Evolutionary conservation across 1,284 basidiomycete species (phyloP), one percentile per base, ranked within the genome.

Genomic region (Boletus hoseneyae): DNA sequence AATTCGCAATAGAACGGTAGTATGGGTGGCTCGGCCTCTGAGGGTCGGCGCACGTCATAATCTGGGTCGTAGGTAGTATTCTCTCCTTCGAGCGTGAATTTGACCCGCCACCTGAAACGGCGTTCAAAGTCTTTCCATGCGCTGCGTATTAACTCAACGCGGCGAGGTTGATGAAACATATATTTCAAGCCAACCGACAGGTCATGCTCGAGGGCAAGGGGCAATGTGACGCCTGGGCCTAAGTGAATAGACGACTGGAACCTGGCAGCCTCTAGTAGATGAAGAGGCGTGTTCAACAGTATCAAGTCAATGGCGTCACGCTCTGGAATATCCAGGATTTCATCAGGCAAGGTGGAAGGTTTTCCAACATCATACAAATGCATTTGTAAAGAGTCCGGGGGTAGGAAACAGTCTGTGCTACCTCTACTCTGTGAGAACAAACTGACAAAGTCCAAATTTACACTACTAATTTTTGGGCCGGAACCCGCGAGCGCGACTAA

Each of bases 11-110:
- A 23, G 6, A 23, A 23, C 21, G 53, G 47, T 47, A 55, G 19
- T 5, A 10, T 2, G 6, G 47, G 45, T 6, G 52, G 51, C 11
- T 27, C 25, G 4, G 35, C 35, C 4, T 12, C 6, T 19, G 45
- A 35, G 8, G 19, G 10, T 11, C 25, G 4, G 4, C 42, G 10
- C 11, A 63, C 53, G 15, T 58, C 55, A 39, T 56, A 63, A 25
- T 65, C 61, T 33, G 62, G 60, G 38, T 65, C 59, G 45, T 58
- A 65, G 15, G 44, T n/a, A 10, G 39, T 36, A 18, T 32, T 18
- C 15, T 48, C 9, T 13, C 40, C 33, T 39, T 48, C 27, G 11
- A 46, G 15, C 12, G 38, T 7, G 39, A 53, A 57, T 1, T 23
- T 6, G 19, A 58, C 25, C 1, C 25, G 18, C 51, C 51, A 59